These are phyloP conservation scores for Leucosporidium yakuticum DNA, from an alignment of 768 basidiomycete species.

Conservation along the genomic window DNA sequence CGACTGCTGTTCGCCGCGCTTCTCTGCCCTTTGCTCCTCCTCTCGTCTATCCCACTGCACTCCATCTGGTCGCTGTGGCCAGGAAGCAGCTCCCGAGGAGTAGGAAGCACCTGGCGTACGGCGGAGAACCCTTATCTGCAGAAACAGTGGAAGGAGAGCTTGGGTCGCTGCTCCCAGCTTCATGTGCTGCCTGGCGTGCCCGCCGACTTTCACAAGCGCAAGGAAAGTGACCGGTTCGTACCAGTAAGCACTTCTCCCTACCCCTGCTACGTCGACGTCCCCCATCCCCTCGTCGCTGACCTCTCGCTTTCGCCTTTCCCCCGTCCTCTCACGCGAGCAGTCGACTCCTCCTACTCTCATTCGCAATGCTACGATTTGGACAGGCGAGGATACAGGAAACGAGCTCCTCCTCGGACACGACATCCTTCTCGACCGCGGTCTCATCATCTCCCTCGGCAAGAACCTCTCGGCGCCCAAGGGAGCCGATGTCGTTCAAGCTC, in stretches of 20 bases:
- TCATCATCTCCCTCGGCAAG: conserved; percentile 56
- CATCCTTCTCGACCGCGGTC: conserved; percentile 58
- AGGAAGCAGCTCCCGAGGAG: no score
- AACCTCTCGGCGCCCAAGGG: conserved; percentile 57
- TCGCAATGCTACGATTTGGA: conserved; percentile 72
- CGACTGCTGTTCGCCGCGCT: no score
- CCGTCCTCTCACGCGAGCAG: conserved; percentile 3
- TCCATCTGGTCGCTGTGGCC: no score
- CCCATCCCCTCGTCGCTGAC: neutral
- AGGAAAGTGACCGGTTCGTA: neutral
- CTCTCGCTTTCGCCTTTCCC: neutral
- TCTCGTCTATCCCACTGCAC: no score
- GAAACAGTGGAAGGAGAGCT: neutral
- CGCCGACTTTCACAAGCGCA: neutral
- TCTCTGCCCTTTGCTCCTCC: no score
- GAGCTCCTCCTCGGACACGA: conserved; percentile 56
- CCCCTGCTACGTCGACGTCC: no score
- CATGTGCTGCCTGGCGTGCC: neutral
- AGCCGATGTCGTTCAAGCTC: conserved; percentile 52
- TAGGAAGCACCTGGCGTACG: no score
- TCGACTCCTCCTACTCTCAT: conserved; percentile 57
- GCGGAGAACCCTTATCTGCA: no score
- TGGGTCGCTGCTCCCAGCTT: neutral
- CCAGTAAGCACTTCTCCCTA: neutral
- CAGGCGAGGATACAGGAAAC: conserved; percentile 57